phyloP scores from a whole-genome alignment of 306 rosid species.

The Casuarina cunninghamiana region DNA sequence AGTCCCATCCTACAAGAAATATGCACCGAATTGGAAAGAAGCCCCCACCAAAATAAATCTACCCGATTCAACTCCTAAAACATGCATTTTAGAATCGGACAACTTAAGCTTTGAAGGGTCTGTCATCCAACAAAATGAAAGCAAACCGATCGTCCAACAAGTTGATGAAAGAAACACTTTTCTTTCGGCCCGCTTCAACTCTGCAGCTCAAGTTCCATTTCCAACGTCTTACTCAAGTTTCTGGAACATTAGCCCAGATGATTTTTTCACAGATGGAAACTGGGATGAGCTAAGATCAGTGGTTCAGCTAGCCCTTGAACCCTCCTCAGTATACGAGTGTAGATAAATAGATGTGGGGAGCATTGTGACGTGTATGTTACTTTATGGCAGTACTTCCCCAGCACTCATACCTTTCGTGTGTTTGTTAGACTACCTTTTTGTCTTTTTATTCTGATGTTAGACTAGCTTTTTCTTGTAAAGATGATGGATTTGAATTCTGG shows the following conservation, averaged over 20 bases:
- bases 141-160: constrained; percentile 29
- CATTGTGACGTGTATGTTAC: neutral
- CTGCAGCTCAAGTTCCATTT: constrained; percentile 27
- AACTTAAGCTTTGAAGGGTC: constrained; percentile 39
- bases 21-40: constrained; percentile 44
- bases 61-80: constrained; percentile 47
- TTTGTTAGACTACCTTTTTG: no score
- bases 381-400: no score
- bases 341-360: constrained; percentile 16
- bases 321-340: constrained; percentile 47
- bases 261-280: constrained; percentile 45
- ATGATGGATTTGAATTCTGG: no score
- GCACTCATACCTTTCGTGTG: no score
- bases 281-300: constrained; percentile 77
- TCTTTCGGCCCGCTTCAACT: constrained; percentile 24
- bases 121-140: constrained; percentile 34
- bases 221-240: constrained; percentile 37
- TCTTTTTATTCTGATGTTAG: no score
- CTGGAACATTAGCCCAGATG: constrained; percentile 42
- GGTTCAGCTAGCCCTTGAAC: constrained; percentile 57
- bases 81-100: constrained; percentile 63
- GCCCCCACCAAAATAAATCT: constrained; percentile 23
- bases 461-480: no score
- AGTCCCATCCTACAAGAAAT: constrained; percentile 58
- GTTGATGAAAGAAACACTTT: constrained; percentile 28